Conservation (phyloP, 2,329 filamentous ascomycete genomes). For the Alternaria brassicae region DNA sequence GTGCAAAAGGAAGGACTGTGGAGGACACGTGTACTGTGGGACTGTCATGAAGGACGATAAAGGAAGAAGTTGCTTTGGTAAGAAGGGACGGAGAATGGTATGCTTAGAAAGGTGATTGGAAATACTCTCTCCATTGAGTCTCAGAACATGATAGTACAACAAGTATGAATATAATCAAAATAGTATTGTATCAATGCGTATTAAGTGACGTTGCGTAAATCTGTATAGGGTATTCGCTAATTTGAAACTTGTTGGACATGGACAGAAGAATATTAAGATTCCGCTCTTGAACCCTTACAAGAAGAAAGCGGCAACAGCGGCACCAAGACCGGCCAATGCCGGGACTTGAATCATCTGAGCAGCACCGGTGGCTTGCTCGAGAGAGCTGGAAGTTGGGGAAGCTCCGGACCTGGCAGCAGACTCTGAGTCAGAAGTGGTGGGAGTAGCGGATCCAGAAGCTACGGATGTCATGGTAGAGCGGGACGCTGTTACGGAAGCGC, state of each 20-base stretch:
- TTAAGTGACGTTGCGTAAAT: neutral
- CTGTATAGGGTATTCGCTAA: neutral
- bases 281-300: constrained; percentile 16
- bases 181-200: neutral
- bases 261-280: neutral
- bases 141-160: neutral
- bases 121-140: neutral
- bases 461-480: constrained; percentile 7
- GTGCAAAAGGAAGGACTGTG: constrained; percentile 30
- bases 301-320: constrained; percentile 34
- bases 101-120: neutral
- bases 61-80: constrained; percentile 36
- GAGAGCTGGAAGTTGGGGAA: neutral
- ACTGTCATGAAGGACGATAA: constrained; percentile 19
- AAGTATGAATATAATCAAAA: neutral
- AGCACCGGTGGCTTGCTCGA: constrained; percentile 6
- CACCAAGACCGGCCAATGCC: constrained; percentile 39
- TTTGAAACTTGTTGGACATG: neutral
- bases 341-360: constrained; percentile 29
- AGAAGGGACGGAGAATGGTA: constrained; percentile 38
- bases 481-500: constrained; percentile 12
- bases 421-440: neutral
- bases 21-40: constrained; percentile 38
- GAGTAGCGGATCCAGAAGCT: constrained; percentile 1
- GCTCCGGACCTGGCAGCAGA: constrained; percentile 5